Base-by-base conservation (phyloP, 371 early-diverging fungal species). In the Batrachochytrium dendrobatidis region DNA sequence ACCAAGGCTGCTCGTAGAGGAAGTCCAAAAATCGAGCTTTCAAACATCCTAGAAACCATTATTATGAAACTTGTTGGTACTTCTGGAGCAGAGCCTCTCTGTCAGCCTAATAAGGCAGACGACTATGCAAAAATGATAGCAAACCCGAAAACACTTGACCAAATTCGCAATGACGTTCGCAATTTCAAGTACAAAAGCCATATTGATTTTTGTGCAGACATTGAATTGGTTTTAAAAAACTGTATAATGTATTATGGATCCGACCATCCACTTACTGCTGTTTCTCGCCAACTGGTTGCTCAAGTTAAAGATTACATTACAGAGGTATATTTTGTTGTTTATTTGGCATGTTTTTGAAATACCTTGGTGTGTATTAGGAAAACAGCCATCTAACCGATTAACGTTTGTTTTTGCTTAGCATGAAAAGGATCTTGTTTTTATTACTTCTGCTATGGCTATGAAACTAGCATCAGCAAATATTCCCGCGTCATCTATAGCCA, bases 51-150 rank as follows among this genome's bases (percentile, higher is more conserved):
- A 29, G 74, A 62, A 29, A 57, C 50, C 34, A 53, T 74, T 25
- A 56, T 80, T 25, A 29, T 29, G 5, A 58, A 62, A 8, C 53
- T 77, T 8, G 68, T 63, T n/a, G 61, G 34, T 15, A 63, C 61
- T 1, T 75, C 79, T 15, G 68, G 62, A 30, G 56, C 69, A 18
- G 51, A 56, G 24, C 63, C 62, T 6, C 75, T 80, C 56, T 59
- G 66, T 34, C 30, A 25, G 34, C 54, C 60, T 29, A 53, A 59
- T 32, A 35, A 62, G 12, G 60, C 72, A 29, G 66, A 68, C 5
- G 79, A 73, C 39, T 81, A 80, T 56, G 66, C 70, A 50, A 56
- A 5, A 10, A 52, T 66, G 22, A 64, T 81, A 8, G 59, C 60
- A 59, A 55, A 51, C 1, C 81, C 81, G 3, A 71, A 62, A 39